Evolutionary conservation across 2,329 filamentous ascomycete genomes (phyloP), one percentile per base, ranked within the genome.

Genomic region (Aureobasidium melanogenum): DNA sequence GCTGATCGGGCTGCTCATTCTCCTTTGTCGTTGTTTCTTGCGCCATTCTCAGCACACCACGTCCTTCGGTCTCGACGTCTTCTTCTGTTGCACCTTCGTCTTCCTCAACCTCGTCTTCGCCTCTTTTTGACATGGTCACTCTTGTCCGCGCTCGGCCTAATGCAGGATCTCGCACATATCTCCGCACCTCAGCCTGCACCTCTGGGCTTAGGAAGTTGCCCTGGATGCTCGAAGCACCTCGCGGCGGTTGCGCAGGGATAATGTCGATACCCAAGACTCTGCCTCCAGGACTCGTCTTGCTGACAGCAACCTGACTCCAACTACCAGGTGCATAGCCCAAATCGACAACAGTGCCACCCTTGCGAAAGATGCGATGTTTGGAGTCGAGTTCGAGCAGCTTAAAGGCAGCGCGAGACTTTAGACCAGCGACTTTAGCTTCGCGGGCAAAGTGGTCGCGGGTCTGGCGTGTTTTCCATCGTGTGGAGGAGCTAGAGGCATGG

Each of bases 381-480:
- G 85, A 78, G 75, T 97, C 88, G 75, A 99, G 91, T 80, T 97
- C 89, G 19, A 97, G 75, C 10, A 99, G 79, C 74, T 99, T 99
- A 74, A 94, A 97, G 0, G 92, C 94, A 28, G 94, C 94, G 64
- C 94, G 85, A 68, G 91, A 95, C 75, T 93, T 97, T 62, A 97
- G 77, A 0, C 87, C 87, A 66, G 88, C 82, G 2, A 95, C 85
- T 69, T 85, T 88, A 48, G 94, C 92, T 67, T 88, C 84, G 61
- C 83, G 84, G 0, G 88, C 83, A 71, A 85, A 96, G 19, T 75
- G 75, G 75, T 99, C 94, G 43, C 75, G 81, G 41, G 78, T 78
- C 70, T 97, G 92, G 22, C 94, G 87, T 57, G 82, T 81, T 72
- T 91, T 90, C 94, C 94, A 99, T 73, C 85, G 80, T 55, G 83